Conservation (phyloP, 352 stramenopile genomes). For the Stramenopiles sp. region DNA sequence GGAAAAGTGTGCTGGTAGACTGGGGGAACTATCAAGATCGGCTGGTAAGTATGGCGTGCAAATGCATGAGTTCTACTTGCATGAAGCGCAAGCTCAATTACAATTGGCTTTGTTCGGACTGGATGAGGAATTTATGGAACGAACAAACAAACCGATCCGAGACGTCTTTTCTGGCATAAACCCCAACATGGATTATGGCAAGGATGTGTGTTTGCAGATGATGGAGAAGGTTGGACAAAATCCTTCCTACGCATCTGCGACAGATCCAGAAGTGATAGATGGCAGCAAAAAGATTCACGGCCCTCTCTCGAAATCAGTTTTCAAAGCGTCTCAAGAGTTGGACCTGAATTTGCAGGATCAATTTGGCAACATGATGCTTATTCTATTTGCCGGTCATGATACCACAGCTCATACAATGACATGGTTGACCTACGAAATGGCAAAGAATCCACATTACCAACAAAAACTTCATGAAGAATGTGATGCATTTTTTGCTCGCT, state of each 20-base stretch:
- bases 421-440: not conserved
- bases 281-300: not conserved
- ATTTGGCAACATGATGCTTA: not conserved
- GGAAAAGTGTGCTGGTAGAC: not conserved
- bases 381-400: not conserved
- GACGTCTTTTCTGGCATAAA: not conserved
- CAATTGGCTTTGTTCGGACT: not conserved
- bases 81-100: not conserved
- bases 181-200: not conserved
- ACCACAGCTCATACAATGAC: not conserved
- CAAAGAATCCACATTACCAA: not conserved
- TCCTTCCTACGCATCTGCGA: too few relatives aligned
- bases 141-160: not conserved
- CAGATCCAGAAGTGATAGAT: not conserved
- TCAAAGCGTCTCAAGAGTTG: not conserved
- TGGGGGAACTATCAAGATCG: not conserved
- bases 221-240: not conserved
- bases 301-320: not conserved
- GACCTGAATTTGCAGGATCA: not conserved
- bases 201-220: not conserved
- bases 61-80: not conserved
- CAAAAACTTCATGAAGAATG: not conserved
- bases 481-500: not conserved
- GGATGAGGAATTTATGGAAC: not conserved
- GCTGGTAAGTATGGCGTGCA: not conserved